Evolutionary conservation across 495 filamentous ascomycete genomes (phyloP).

Genomic region (Hypoxylon trugodes): DNA sequence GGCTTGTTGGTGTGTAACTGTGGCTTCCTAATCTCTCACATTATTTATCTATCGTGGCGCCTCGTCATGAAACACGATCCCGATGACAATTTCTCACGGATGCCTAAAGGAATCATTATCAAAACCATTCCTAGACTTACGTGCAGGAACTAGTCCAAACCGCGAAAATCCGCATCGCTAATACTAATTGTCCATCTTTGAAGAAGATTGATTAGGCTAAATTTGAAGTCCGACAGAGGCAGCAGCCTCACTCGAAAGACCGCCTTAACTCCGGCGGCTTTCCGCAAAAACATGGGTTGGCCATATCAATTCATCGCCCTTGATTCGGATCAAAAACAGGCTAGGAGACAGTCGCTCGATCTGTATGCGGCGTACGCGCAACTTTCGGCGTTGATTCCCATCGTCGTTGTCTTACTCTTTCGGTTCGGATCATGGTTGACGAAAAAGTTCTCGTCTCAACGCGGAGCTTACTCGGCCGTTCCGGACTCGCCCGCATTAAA

Average conservation of each 20-base stretch:
- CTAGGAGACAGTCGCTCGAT: slow-evolving; percentile 66
- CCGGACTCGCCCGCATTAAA: slow-evolving; percentile 57
- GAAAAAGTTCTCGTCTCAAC: slow-evolving; percentile 18
- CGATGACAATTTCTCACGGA: slow-evolving; percentile 4
- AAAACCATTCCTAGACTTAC: not conserved
- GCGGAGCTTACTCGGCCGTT: slow-evolving; percentile 47
- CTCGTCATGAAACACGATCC: slow-evolving; percentile 1
- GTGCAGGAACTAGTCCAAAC: too few relatives aligned
- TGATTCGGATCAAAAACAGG: slow-evolving; percentile 59
- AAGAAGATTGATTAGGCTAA: slow-evolving; percentile 3
- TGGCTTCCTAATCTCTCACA: slow-evolving; percentile 25
- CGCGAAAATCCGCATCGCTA: too few relatives aligned
- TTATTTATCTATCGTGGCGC: slow-evolving; percentile 18
- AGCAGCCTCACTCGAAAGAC: not conserved
- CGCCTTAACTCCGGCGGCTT: not conserved
- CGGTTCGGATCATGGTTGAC: slow-evolving; percentile 43
- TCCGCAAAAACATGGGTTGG: slow-evolving; percentile 59
- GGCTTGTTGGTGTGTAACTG: slow-evolving; percentile 22
- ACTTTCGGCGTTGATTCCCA: slow-evolving; percentile 62
- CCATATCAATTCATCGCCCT: slow-evolving; percentile 69
- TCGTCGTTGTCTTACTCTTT: slow-evolving; percentile 54
- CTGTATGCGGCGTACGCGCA: slow-evolving; percentile 69
- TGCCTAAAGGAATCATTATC: not conserved
- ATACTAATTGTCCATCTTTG: not conserved
- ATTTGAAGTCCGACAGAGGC: slow-evolving; percentile 2